phyloP scores from a whole-genome alignment of 345 rosid species.

The Laguncularia racemosa region DNA sequence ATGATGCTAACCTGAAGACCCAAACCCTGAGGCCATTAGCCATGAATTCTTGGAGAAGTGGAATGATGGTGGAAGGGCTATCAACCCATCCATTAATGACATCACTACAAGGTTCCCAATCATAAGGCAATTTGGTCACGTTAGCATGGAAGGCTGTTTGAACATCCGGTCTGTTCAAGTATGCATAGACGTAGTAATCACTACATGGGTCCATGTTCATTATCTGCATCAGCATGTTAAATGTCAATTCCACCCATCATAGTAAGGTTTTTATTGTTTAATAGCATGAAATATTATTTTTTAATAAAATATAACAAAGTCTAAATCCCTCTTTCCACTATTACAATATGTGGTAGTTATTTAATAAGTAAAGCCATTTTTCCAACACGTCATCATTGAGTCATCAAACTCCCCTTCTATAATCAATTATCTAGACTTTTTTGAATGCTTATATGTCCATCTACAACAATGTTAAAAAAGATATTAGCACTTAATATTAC shows the following conservation, averaged over 20 bases:
- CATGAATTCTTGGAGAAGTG: conserved; percentile 49
- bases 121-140: conserved; percentile 50
- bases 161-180: conserved; percentile 66
- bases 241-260: neutral
- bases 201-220: conserved; percentile 59
- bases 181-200: conserved; percentile 50
- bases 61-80: conserved; percentile 64
- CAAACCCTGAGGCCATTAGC: conserved; percentile 50
- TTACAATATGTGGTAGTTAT: no score
- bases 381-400: no score
- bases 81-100: conserved; percentile 47
- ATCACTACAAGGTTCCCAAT: conserved; percentile 73
- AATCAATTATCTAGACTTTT: no score
- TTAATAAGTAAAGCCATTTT: no score
- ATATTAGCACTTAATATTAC: no score
- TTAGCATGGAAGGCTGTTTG: conserved; percentile 85
- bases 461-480: no score
- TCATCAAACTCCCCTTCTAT: no score
- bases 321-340: neutral
- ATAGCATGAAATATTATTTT: no score
- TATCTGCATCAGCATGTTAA: conserved; percentile 30
- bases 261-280: no score
- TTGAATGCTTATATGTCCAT: no score
- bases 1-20: conserved; percentile 42
- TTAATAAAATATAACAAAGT: neutral